Percentiles rank a stretch among this genome's conserved stretches.
Conservation (phyloP, 2,329 filamentous ascomycete species). For the Colletotrichum scovillei region DNA sequence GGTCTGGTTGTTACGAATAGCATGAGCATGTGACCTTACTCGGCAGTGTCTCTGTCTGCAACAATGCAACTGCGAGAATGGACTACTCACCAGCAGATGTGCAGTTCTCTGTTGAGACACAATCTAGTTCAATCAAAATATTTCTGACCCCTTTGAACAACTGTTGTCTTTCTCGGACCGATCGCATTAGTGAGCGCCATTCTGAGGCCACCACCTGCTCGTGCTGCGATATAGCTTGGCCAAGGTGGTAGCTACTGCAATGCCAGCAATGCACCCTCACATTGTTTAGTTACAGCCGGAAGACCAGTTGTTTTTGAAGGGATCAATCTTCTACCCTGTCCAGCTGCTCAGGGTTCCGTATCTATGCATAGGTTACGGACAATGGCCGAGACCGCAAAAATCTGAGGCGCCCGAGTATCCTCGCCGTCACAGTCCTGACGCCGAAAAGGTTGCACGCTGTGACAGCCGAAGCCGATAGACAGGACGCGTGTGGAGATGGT, state of each 20-base stretch:
- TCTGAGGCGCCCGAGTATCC: not conserved
- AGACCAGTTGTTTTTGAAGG: not conserved
- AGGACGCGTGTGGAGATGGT: not conserved
- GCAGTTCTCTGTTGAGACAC: conserved; percentile 10
- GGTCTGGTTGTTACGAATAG: conserved; percentile 36
- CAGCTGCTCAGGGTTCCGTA: not conserved
- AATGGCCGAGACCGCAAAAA: not conserved
- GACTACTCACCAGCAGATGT: conserved; percentile 1
- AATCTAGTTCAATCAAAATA: conserved; percentile 29
- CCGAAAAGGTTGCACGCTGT: conserved; percentile 2
- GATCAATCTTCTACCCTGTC: not conserved
- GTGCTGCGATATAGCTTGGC: not conserved
- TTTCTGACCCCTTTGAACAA: conserved; percentile 14
- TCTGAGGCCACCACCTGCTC: not conserved
- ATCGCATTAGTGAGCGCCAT: not conserved
- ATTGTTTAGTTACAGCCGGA: not conserved
- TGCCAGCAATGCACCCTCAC: not conserved
- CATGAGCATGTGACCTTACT: conserved; percentile 33
- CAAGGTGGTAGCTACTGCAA: not conserved
- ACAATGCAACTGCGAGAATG: conserved; percentile 17
- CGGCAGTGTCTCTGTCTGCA: conserved; percentile 11
- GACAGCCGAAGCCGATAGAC: not conserved
- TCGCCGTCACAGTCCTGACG: not conserved
- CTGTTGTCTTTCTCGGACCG: not conserved
- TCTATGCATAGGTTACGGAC: not conserved